A percentile compares a stretch with the other conserved stretches of the same genome.
Evolutionary conservation across 2,329 filamentous ascomycete genomes (phyloP).

Genomic region (Fusarium lyarnte): DNA sequence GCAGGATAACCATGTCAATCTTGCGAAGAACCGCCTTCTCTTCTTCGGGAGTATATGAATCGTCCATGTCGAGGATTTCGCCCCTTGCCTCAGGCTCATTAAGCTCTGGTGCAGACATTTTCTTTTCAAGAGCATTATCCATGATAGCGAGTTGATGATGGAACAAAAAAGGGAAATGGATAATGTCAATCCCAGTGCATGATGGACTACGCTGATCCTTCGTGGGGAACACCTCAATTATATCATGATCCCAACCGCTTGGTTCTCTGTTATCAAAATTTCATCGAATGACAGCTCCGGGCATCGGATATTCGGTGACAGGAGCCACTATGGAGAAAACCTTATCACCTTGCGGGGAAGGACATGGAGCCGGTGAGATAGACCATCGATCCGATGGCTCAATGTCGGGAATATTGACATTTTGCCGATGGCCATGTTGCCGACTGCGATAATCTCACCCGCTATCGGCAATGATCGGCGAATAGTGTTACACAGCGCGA

Average conservation of each 20-base stretch:
- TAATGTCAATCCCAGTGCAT: neutral
- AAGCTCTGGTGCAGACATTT: neutral
- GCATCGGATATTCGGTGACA: neutral
- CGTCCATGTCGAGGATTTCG: neutral
- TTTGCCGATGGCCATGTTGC: neutral
- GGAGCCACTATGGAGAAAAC: neutral
- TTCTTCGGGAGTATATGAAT: neutral
- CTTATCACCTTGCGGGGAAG: neutral
- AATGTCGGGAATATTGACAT: neutral
- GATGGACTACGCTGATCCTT: neutral
- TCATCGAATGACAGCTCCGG: neutral
- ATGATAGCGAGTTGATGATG: neutral
- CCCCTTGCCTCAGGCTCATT: neutral
- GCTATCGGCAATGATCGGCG: neutral
- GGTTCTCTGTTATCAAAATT: neutral
- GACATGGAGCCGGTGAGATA: neutral
- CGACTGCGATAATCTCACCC: neutral
- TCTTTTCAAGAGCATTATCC: neutral
- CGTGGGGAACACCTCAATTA: neutral
- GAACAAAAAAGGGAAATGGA: neutral
- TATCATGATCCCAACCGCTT: neutral
- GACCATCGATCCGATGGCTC: conserved; percentile 8
- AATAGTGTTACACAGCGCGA: neutral
- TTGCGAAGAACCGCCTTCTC: neutral
- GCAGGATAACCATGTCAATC: neutral